A percentile compares a stretch with the other conserved stretches of the same genome.
phyloP scores from a whole-genome alignment of 2,329 filamentous ascomycete genomes.

The Parastagonospora nodorum region DNA sequence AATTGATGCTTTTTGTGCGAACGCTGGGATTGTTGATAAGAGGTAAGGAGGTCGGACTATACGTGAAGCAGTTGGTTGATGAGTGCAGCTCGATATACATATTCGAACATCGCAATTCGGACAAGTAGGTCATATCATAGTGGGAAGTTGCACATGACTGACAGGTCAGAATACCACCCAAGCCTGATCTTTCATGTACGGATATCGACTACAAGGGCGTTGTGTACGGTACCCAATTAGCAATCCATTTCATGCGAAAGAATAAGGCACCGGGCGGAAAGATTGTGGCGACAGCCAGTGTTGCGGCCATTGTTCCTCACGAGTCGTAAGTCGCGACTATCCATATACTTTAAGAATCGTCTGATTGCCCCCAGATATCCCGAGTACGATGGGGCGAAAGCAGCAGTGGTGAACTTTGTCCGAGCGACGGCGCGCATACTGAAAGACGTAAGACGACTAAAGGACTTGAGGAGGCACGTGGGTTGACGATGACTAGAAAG shows the following conservation, averaged over 20 bases:
- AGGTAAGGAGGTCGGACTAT: slow-evolving; percentile 6
- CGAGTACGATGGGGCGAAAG: slow-evolving; percentile 59
- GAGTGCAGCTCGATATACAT: slow-evolving; percentile 52
- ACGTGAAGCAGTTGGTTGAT: not conserved
- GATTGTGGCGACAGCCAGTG: slow-evolving; percentile 39
- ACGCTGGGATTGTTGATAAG: slow-evolving; percentile 58
- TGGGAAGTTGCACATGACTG: slow-evolving; percentile 1
- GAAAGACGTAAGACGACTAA: slow-evolving; percentile 17
- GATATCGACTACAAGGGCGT: slow-evolving; percentile 60
- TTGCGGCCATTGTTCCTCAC: not conserved
- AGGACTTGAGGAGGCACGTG: not conserved
- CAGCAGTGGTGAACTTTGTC: slow-evolving; percentile 45
- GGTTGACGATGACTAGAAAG: slow-evolving; percentile 41
- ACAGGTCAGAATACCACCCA: slow-evolving; percentile 47
- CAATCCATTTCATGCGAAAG: slow-evolving; percentile 60
- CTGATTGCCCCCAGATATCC: slow-evolving; percentile 45
- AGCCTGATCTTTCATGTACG: slow-evolving; percentile 53
- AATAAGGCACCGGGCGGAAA: slow-evolving; percentile 52
- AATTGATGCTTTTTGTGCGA: slow-evolving; percentile 57
- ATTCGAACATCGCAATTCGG: slow-evolving; percentile 38
- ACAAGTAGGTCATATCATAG: slow-evolving; percentile 17
- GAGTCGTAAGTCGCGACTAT: not conserved
- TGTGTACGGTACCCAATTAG: slow-evolving; percentile 56
- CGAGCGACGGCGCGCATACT: slow-evolving; percentile 27
- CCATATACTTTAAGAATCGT: not conserved